phyloP scores from a whole-genome alignment of 352 stramenopile species.

The Phytopythium helicoides region DNA sequence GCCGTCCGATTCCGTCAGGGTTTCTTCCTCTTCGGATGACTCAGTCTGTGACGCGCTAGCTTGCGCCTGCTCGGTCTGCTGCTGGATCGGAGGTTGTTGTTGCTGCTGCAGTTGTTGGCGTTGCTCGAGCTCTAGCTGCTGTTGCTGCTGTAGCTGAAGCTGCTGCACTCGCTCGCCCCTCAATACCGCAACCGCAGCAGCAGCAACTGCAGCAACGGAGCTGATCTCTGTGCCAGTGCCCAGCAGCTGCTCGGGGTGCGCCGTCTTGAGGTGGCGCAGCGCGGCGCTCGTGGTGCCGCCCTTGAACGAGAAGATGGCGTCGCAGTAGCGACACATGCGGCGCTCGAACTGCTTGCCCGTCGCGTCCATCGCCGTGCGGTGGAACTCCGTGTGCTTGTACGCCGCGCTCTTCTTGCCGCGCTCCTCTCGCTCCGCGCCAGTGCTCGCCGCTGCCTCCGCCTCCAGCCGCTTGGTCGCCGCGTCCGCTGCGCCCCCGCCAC shows the following conservation, averaged over 20 bases:
- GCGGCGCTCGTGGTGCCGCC: slow-evolving; percentile 48
- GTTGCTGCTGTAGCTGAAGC: background rate
- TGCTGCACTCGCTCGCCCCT: slow-evolving; percentile 2
- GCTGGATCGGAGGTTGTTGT: background rate
- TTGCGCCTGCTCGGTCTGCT: slow-evolving; percentile 5
- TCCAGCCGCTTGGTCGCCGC: background rate
- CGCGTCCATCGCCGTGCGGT: slow-evolving; percentile 18
- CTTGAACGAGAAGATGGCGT: slow-evolving; percentile 48
- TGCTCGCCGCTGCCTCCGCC: background rate
- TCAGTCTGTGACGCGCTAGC: too few species aligned
- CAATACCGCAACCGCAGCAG: too few species aligned
- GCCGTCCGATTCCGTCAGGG: too few species aligned
- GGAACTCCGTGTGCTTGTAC: slow-evolving; percentile 36
- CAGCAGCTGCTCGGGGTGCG: slow-evolving; percentile 23
- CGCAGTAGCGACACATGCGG: slow-evolving; percentile 44
- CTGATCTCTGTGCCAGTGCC: too few species aligned
- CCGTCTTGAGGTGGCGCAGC: slow-evolving; percentile 45
- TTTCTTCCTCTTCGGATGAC: too few species aligned
- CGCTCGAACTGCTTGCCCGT: slow-evolving; percentile 31
- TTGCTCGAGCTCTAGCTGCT: background rate
- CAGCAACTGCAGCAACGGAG: too few species aligned
- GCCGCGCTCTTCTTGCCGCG: slow-evolving; percentile 37
- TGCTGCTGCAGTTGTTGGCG: background rate
- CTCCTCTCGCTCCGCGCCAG: background rate
- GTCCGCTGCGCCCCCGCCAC: background rate